Percentiles rank a stretch among this genome's conserved stretches.
Conservation (phyloP, 129 eudicot genomes). For the Apium graveolens region DNA sequence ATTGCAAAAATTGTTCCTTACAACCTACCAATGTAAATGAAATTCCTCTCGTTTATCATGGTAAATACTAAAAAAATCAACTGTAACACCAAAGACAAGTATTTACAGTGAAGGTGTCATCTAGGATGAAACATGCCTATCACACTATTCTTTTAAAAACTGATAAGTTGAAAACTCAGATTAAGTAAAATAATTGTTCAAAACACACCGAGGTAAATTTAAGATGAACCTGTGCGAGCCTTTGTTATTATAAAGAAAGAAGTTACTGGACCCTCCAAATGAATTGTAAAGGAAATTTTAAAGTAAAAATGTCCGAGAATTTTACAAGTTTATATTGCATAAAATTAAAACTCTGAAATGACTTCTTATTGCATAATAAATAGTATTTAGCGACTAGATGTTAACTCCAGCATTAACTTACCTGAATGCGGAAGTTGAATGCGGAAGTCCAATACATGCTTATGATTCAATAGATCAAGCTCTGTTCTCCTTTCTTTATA, state of each 20-base stretch:
- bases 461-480: slow-evolving; percentile 38
- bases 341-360: not conserved
- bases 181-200: not conserved
- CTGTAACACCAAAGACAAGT: not conserved
- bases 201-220: not conserved
- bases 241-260: not conserved
- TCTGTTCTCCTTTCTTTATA: slow-evolving; percentile 59
- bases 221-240: not conserved
- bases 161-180: not conserved
- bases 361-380: not conserved
- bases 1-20: not conserved
- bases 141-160: not conserved
- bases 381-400: not conserved
- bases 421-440: slow-evolving; percentile 99
- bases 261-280: not conserved
- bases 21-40: not conserved
- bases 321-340: not conserved
- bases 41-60: not conserved
- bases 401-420: slow-evolving; percentile 18
- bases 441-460: slow-evolving; percentile 66
- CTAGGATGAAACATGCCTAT: not conserved
- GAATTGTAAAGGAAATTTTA: not conserved
- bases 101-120: not conserved
- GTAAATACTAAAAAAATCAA: not conserved
- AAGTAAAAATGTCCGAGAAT: not conserved